phyloP scores from a whole-genome alignment of 345 rosid species.

The Schrenkiella parvula region DNA sequence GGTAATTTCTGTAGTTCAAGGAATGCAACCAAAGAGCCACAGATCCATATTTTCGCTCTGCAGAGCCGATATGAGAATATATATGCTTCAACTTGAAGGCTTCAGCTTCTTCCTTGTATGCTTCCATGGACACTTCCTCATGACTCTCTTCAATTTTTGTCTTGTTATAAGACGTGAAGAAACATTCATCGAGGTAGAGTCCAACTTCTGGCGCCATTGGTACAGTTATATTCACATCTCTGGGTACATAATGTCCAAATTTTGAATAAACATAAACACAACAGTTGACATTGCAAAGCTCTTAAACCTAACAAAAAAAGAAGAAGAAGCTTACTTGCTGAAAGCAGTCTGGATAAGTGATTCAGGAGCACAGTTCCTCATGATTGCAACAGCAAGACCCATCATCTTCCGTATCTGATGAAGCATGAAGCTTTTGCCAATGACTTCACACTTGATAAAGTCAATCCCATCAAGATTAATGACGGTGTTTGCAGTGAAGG shows the following conservation, averaged over 20 bases:
- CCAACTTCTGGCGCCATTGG: slow-evolving; percentile 97
- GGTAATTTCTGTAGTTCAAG: slow-evolving; percentile 75
- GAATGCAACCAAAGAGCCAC: slow-evolving; percentile 94
- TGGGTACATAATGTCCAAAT: background rate
- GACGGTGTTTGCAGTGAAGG: slow-evolving; percentile 53
- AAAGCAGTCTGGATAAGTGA: slow-evolving; percentile 64
- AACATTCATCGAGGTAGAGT: slow-evolving; percentile 84
- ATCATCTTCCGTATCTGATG: slow-evolving; percentile 96
- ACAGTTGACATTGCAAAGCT: background rate
- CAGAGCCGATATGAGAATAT: slow-evolving; percentile 68
- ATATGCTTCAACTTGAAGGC: slow-evolving; percentile 74
- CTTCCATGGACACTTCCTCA: slow-evolving; percentile 77
- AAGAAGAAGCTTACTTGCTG: slow-evolving; percentile 47
- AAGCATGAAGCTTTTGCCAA: slow-evolving; percentile 98
- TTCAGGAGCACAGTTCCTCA: slow-evolving; percentile 73
- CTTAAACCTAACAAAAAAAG: background rate
- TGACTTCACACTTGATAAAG: slow-evolving; percentile 83
- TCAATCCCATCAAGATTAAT: slow-evolving; percentile 71
- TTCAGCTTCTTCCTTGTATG: slow-evolving; percentile 62
- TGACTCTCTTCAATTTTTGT: slow-evolving; percentile 63
- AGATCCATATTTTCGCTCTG: slow-evolving; percentile 71
- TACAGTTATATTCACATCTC: slow-evolving; percentile 63
- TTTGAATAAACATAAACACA: background rate
- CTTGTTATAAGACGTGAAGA: slow-evolving; percentile 70
- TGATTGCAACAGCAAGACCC: slow-evolving; percentile 84